These are phyloP conservation scores for Cryptococcus hybrid DNA, from an alignment of 1,284 basidiomycete species.

Conservation along the genomic window DNA sequence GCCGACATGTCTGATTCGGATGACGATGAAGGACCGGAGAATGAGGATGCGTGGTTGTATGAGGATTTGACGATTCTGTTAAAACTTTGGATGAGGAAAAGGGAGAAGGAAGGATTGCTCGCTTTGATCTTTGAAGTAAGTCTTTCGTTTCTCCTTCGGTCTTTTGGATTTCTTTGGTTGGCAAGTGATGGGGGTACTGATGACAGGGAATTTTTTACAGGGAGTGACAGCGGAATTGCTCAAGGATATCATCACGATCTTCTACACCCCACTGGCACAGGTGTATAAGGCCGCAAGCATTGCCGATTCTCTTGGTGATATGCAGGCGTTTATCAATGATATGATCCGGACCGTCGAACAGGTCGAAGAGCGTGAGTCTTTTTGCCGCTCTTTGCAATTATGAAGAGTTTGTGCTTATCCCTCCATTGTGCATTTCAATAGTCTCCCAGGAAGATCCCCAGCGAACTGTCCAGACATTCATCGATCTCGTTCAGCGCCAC, in stretches of 20 bases:
- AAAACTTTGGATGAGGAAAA: slow-evolving; percentile 71
- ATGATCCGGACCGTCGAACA: slow-evolving; percentile 92
- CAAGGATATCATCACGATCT: slow-evolving; percentile 99
- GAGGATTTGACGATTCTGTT: slow-evolving; percentile 82
- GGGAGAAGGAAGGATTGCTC: slow-evolving; percentile 90
- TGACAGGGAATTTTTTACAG: slow-evolving; percentile 50
- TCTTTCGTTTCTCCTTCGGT: slow-evolving; percentile 2
- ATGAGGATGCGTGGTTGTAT: slow-evolving; percentile 92
- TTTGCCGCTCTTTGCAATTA: neutral
- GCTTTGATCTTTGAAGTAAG: slow-evolving; percentile 90
- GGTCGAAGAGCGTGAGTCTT: slow-evolving; percentile 76
- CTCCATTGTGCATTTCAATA: slow-evolving; percentile 34
- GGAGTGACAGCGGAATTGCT: slow-evolving; percentile 91
- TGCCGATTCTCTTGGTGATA: slow-evolving; percentile 84
- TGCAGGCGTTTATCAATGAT: slow-evolving; percentile 95
- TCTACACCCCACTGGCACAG: slow-evolving; percentile 96
- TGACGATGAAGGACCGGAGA: slow-evolving; percentile 84
- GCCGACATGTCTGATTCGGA: slow-evolving; percentile 74
- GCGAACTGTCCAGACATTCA: slow-evolving; percentile 86
- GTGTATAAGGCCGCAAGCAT: slow-evolving; percentile 98
- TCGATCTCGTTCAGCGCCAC: slow-evolving; percentile 89
- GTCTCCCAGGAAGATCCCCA: slow-evolving; percentile 82
- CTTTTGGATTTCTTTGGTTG: too few relatives aligned
- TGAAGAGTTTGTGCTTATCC: neutral
- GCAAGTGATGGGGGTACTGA: neutral